Evolutionary conservation across 805 yeast species (phyloP).

Genomic region (Candida ponderosae): DNA sequence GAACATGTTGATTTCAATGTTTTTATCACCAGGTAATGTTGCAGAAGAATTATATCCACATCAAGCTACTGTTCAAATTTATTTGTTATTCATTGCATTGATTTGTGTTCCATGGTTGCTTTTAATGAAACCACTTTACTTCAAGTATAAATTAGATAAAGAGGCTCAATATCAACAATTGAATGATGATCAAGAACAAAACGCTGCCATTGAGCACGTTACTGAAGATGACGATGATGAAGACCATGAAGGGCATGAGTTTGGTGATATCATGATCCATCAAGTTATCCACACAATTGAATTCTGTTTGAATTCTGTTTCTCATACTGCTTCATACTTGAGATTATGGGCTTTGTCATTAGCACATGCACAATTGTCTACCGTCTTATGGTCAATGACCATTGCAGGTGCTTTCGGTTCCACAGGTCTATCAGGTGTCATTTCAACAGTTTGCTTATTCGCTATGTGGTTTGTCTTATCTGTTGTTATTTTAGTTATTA

Average conservation of each 20-base stretch:
- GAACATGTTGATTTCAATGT: conserved; percentile 94
- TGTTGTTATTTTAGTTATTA: conserved; percentile 81
- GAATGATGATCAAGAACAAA: conserved; percentile 23
- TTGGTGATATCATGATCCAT: conserved; percentile 93
- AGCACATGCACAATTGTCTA: conserved; percentile 93
- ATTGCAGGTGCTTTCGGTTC: conserved; percentile 59
- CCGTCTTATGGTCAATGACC: conserved; percentile 97
- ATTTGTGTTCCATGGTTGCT: conserved; percentile 90
- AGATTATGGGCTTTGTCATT: conserved; percentile 96
- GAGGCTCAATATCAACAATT: conserved; percentile 29
- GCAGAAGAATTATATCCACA: conserved; percentile 76
- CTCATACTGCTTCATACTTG: conserved; percentile 96
- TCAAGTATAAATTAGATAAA: conserved; percentile 52
- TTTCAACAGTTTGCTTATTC: conserved; percentile 72
- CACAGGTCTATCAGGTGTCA: conserved; percentile 50
- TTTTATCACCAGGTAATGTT: conserved; percentile 83
- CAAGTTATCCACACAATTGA: conserved; percentile 97
- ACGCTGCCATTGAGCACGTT: conserved; percentile 47
- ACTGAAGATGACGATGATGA: conserved; percentile 36
- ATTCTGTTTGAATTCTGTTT: conserved; percentile 92
- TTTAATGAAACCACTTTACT: conserved; percentile 71
- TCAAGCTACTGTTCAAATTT: conserved; percentile 68
- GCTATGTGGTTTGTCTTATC: conserved; percentile 95
- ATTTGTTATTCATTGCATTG: conserved; percentile 68
- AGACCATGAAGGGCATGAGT: conserved; percentile 52